Percentiles rank a stretch among this genome's conserved stretches.
Evolutionary conservation across 768 basidiomycete species (phyloP).

Genomic region (Russula sp.): DNA sequence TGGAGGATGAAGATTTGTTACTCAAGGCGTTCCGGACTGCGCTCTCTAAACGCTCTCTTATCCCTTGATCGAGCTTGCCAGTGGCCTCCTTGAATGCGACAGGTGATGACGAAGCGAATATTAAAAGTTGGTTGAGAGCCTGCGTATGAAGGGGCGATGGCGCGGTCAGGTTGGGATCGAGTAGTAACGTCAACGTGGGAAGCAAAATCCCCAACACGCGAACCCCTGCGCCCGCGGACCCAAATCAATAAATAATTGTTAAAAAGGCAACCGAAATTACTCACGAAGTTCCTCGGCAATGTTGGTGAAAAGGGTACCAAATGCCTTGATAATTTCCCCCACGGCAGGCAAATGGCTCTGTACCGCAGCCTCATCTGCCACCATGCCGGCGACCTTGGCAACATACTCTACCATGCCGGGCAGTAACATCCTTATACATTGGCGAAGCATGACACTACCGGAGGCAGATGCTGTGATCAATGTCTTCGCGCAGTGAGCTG

Average conservation of each 20-base stretch:
- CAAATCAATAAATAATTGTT: not conserved
- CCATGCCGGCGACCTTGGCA: constrained; percentile 59
- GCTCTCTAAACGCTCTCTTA: constrained; percentile 27
- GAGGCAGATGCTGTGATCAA: constrained; percentile 68
- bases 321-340: constrained; percentile 80
- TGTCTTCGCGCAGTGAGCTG: constrained; percentile 87
- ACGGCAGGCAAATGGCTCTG: constrained; percentile 61
- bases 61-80: constrained; percentile 23
- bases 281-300: constrained; percentile 29
- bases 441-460: constrained; percentile 63
- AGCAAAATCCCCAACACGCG: constrained; percentile 27
- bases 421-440: constrained; percentile 67
- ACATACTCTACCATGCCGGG: constrained; percentile 82
- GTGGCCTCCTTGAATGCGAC: constrained; percentile 30
- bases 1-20: constrained; percentile 9
- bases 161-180: constrained; percentile 18
- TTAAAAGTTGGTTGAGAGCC: constrained; percentile 26
- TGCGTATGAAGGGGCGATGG: constrained; percentile 28
- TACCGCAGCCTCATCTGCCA: constrained; percentile 54
- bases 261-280: constrained; percentile 5
- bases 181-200: constrained; percentile 29
- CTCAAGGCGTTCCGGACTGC: constrained; percentile 26
- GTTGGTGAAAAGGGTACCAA: constrained; percentile 37
- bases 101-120: constrained; percentile 30
- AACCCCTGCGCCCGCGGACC: constrained; percentile 14